Evolutionary conservation across 371 early-diverging fungal species (phyloP), one percentile per base, ranked within the genome.

Genomic region (Mortierella sp.): DNA sequence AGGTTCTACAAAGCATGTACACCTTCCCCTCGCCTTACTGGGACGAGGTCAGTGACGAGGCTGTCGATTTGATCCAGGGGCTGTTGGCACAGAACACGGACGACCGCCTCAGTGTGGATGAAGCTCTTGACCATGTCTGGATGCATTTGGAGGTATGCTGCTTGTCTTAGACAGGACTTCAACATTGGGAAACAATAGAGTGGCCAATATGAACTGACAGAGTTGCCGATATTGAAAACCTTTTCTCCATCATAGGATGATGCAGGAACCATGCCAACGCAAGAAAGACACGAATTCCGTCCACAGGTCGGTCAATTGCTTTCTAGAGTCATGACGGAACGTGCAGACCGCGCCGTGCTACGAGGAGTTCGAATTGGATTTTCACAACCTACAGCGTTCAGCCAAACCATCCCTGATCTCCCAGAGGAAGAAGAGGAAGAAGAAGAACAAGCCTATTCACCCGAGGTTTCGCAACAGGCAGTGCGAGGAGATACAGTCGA

Each of bases 11-110:
- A 21, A 96, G 95, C 45, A 79, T 84, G 22, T 96, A 90, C 77
- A 79, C 83, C 25, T 97, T 95, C 71, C 91, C 91, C 21, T 71
- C 87, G 22, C 93, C 92, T 0, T 88, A 90, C 78, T 98, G 97
- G 96, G 92, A 93, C 59, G 60, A 83, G 16, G 84, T 97, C 34
- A 92, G 94, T 16, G 85, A 84, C 4, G 87, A 87, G 79, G 93
- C 92, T 13, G 84, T 83, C 21, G 83, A 90, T 27, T 66, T 94
- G 16, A 82, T 93, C 12, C 67, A 77, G 47, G 65, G 67, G 2
- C 68, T 92, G 34, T 64, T 93, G 51, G 83, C 82, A 0, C 84
- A 85, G 1, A 80, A 88, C 50, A 84, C 88, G 0, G 44, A 53
- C 0, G 56, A 71, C 3, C 52, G 82, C 17, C 41, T 78, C n/a